Evolutionary conservation across 148 eudicot genomes (phyloP).

Genomic region (Diospyros lotus): DNA sequence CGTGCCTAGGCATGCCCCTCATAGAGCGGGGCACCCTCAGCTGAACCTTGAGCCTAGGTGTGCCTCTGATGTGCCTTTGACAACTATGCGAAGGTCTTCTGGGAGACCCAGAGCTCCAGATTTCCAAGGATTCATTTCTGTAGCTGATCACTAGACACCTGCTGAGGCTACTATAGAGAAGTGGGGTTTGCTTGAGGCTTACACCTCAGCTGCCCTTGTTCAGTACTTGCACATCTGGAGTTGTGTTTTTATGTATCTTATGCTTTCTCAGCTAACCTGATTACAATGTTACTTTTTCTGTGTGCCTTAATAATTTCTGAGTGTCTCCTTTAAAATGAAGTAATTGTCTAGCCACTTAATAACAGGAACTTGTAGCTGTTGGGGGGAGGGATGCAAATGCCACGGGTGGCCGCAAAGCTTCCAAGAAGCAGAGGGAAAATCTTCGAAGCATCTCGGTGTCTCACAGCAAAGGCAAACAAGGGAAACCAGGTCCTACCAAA

Average conservation of each 20-base stretch:
- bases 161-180: too few species aligned
- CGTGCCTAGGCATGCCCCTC: too few species aligned
- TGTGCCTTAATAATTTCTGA: background rate
- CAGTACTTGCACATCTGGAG: constrained; percentile 1
- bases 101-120: too few species aligned
- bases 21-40: too few species aligned
- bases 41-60: too few species aligned
- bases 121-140: too few species aligned
- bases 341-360: constrained; percentile 9
- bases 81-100: too few species aligned
- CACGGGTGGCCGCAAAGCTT: constrained; percentile 66
- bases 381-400: constrained; percentile 52
- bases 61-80: too few species aligned
- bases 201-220: background rate
- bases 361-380: constrained; percentile 75
- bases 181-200: background rate
- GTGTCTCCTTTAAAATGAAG: background rate
- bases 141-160: too few species aligned
- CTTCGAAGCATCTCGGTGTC: constrained; percentile 24
- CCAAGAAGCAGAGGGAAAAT: constrained; percentile 49
- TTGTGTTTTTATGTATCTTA: background rate
- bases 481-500: constrained; percentile 47
- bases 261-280: background rate
- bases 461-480: constrained; percentile 55
- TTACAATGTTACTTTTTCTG: background rate